Evolutionary conservation across 495 filamentous ascomycete species (phyloP).

Genomic region (Aspergillus ellipticus): DNA sequence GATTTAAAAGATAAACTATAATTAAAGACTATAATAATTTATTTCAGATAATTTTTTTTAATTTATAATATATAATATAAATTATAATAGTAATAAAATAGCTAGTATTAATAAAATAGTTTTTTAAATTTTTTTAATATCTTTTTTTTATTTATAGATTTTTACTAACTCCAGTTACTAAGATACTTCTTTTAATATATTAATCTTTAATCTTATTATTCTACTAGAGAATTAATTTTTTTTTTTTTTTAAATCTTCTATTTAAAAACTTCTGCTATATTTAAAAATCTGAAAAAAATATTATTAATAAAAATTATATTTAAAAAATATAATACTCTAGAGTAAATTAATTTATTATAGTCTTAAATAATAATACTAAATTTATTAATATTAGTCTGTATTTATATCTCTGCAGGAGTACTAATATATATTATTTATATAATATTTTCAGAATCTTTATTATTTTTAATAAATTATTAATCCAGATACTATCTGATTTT

Average conservation of each 20-base stretch:
- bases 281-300: constrained; percentile 2
- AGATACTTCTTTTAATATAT: constrained; percentile 1
- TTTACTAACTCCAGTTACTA: not conserved
- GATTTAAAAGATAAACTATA: not conserved
- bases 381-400: not conserved
- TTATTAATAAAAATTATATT: constrained; percentile 5
- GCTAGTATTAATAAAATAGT: not conserved
- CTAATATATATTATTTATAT: not conserved
- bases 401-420: not conserved
- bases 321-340: constrained; percentile 2
- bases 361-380: constrained; percentile 7
- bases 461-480: constrained; percentile 7
- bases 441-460: constrained; percentile 3
- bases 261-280: constrained; percentile 4
- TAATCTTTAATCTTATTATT: constrained; percentile 3
- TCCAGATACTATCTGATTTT: constrained; percentile 5
- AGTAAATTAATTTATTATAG: constrained; percentile 6
- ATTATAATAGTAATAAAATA: constrained; percentile 8
- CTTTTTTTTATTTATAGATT: constrained; percentile 3
- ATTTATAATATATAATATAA: not conserved
- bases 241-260: constrained; percentile 5
- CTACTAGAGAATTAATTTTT: constrained; percentile 5
- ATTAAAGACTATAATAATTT: not conserved
- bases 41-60: constrained; percentile 1
- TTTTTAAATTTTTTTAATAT: not conserved